These are phyloP conservation scores for Nosema granulosis DNA, from an alignment of 371 early-diverging fungal species.

Conservation along the genomic window DNA sequence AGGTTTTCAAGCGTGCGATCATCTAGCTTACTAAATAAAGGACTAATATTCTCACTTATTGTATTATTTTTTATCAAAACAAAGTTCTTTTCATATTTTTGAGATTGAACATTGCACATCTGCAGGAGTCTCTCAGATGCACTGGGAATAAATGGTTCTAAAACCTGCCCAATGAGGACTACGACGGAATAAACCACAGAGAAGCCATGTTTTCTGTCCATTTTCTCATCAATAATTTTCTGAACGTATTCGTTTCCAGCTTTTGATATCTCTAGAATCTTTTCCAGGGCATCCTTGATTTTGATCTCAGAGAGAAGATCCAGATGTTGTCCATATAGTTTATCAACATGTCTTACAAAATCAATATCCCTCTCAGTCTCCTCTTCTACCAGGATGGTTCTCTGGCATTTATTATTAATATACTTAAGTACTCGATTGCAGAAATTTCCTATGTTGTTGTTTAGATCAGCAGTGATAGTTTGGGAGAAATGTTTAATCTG, in stretches of 20 bases:
- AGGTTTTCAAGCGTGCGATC: not conserved
- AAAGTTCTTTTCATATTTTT: constrained; percentile 1
- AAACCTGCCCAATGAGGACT: constrained; percentile 76
- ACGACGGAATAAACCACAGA: constrained; percentile 75
- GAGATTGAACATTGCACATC: constrained; percentile 32
- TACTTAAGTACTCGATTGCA: constrained; percentile 93
- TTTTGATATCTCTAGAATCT: constrained; percentile 83
- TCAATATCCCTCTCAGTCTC: constrained; percentile 68
- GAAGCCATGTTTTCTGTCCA: constrained; percentile 78
- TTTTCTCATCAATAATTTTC: constrained; percentile 70
- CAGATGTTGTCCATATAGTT: constrained; percentile 72
- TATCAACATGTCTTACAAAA: constrained; percentile 77
- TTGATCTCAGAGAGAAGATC: constrained; percentile 77
- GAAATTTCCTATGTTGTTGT: constrained; percentile 95
- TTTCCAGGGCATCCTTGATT: constrained; percentile 75
- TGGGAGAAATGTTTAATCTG: constrained; percentile 85
- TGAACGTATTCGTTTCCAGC: constrained; percentile 90
- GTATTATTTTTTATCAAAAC: constrained; percentile 3
- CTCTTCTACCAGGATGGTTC: constrained; percentile 66
- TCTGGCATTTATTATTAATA: constrained; percentile 73
- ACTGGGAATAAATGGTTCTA: constrained; percentile 87
- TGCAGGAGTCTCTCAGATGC: constrained; percentile 63
- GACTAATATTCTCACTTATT: constrained; percentile 22
- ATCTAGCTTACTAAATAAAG: constrained; percentile 19
- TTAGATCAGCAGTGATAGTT: constrained; percentile 85